Base-by-base conservation (phyloP, 768 basidiomycete species). In the Suillus fuscotomentosus region DNA sequence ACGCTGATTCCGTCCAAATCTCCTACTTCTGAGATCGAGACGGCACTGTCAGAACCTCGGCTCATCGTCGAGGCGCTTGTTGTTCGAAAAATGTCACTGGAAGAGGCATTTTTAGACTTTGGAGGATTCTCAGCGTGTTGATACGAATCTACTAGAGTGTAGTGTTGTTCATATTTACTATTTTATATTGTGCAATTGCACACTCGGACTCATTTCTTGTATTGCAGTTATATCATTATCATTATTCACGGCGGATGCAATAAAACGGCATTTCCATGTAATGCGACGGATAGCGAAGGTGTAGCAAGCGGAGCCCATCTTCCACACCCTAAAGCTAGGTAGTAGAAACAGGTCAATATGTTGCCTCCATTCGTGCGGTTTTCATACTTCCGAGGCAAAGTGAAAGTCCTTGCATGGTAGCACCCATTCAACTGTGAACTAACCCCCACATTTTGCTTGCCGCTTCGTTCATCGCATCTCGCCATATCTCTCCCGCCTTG, bases 1-100 rank as follows among this genome's bases (percentile, higher is more conserved):
- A 31, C 9, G 15, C 10, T 31, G 10, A 27, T 14, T 20, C 15
- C 14, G 9, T 22, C 22, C 22, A 45, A 34, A 43, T 45, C 42
- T 48, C 64, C 70, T n/a, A 67, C 67, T 24, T 69, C 64, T 8
- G 41, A 43, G 42, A 11, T 27, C 13, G 27, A 8, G 57, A 50
- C 5, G 48, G 42, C 13, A 47, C 34, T 10, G 31, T 31, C 20
- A 10, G 81, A 82, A 59, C 82, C 84, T 39, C 79, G 89, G n/a
- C 78, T 89, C 5, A 93, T 94, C 55, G 91, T 93, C 11, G 92
- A 95, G 73, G 92, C 86, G 2, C 80, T 94, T 38, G 88, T 95
- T 2, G 86, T 93, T 22, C 83, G 90, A 54, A 91, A 94, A 74
- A 79, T 93, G 77, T 87, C 88, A 20, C 70, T 88, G 2, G 89